These are phyloP conservation scores for Crithidia sp. DNA, from an alignment of 208 protist genomes.

Conservation along the genomic window DNA sequence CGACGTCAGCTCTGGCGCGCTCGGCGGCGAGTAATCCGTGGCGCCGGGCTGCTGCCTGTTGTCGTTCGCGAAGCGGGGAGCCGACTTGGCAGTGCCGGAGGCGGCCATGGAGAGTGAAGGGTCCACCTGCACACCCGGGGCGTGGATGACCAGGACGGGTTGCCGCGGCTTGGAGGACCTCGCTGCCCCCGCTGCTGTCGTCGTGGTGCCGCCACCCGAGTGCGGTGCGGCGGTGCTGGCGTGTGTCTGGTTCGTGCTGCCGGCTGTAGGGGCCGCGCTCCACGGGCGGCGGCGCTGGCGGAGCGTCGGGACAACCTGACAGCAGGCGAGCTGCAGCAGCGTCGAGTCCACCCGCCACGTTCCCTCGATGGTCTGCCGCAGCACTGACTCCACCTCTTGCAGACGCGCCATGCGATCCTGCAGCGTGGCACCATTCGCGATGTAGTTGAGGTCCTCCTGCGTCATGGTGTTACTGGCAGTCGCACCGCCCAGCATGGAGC, in stretches of 20 bases:
- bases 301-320: slow-evolving; percentile 75
- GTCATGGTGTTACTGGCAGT: slow-evolving; percentile 14
- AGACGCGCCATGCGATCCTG: slow-evolving; percentile 56
- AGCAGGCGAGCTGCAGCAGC: slow-evolving; percentile 59
- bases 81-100: slow-evolving; percentile 9
- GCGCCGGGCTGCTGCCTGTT: neutral
- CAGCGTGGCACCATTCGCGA: slow-evolving; percentile 43
- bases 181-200: neutral
- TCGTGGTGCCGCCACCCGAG: too few relatives aligned
- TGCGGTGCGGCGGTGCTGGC: neutral
- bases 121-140: slow-evolving; percentile 58
- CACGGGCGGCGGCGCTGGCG: slow-evolving; percentile 47
- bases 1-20: slow-evolving; percentile 1
- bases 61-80: neutral
- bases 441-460: slow-evolving; percentile 52
- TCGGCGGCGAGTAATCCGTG: slow-evolving; percentile 21
- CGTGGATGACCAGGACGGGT: slow-evolving; percentile 68
- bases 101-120: slow-evolving; percentile 19
- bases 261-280: slow-evolving; percentile 8
- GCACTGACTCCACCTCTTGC: slow-evolving; percentile 63
- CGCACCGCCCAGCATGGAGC: neutral
- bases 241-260: neutral
- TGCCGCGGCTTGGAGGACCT: neutral
- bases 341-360: slow-evolving; percentile 62
- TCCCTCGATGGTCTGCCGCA: slow-evolving; percentile 63